These are phyloP conservation scores for Irpex sp. DNA, from an alignment of 1,284 basidiomycete species.

Conservation along the genomic window DNA sequence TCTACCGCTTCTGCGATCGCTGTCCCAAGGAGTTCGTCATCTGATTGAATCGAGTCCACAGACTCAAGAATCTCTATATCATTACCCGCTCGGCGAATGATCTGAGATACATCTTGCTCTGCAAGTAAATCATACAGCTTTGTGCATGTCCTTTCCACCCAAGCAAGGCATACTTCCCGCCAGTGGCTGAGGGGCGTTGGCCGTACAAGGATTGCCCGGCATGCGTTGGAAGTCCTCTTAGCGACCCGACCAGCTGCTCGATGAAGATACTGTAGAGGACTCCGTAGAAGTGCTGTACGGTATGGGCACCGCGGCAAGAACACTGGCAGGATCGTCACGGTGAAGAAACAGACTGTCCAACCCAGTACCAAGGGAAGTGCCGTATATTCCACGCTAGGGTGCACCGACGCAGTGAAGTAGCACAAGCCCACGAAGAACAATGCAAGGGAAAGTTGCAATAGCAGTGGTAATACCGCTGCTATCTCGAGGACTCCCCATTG, in stretches of 20 bases:
- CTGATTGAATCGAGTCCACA: neutral
- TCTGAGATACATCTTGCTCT: neutral
- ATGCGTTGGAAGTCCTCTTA: neutral
- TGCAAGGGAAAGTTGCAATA: neutral
- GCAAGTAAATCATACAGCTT: neutral
- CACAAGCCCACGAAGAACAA: neutral
- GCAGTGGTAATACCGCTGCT: neutral
- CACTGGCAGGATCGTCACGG: neutral
- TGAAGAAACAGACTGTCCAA: neutral
- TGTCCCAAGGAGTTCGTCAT: neutral
- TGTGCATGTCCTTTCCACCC: neutral
- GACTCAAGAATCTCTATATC: neutral
- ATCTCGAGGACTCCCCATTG: neutral
- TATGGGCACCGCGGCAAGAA: neutral
- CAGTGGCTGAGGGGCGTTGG: neutral
- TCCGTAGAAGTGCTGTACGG: neutral
- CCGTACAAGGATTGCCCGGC: neutral
- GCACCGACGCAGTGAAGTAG: neutral
- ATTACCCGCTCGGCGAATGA: neutral
- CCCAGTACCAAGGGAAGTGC: neutral
- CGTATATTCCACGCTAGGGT: neutral
- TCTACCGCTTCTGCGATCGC: neutral
- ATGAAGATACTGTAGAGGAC: neutral
- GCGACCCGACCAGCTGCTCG: neutral
- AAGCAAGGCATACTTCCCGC: neutral